Evolutionary conservation across 352 stramenopile genomes (phyloP), one percentile per base, ranked within the genome.

Genomic region (Pythium biforme): DNA sequence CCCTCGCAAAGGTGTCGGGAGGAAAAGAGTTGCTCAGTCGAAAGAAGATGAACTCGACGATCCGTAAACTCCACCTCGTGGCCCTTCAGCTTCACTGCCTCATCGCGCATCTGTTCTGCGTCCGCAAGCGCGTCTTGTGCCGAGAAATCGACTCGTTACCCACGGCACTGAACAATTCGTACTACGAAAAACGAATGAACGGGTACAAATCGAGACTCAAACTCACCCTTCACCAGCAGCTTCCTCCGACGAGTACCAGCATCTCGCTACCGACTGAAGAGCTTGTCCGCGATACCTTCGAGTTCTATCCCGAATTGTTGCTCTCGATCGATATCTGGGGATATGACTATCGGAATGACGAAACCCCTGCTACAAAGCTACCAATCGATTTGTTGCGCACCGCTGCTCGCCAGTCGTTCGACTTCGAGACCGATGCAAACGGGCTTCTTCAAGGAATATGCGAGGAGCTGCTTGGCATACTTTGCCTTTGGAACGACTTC

Each of bases 41-140:
- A 23, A 90, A 90, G 71, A 92, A 92, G 57, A 81, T 90, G 72
- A 92, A 92, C 65, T 90, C 83, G 20, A 90, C 83, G 19, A 89
- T 92, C 31, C 81, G 83, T 5, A 92, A 92, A 55, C 58, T 92
- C 23, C 83, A 92, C 60, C 69, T 92, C 15, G 81, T 92, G 31
- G 83, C 81, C 0, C 86, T 92, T 51, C 83, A 92, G 53, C 43
- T 92, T 12, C 83, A 92, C 55, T 88, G 79, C 17, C 59, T 92
- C 6, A 70, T 92, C 11, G 86, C 76, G 1, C 81, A 92, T 57
- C 31, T 92, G 9, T 90, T 88, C 66, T 90, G 83, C 47, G 39
- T 90, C 0, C 81, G 83, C 39, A 77, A 75, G 0, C 60, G 74
- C 20, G 46, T 55, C 0, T 70, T 62, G n/a, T 92, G 83, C 67